phyloP scores from a whole-genome alignment of 73 alveolate species.

The Symbiodinium pilosum region DNA sequence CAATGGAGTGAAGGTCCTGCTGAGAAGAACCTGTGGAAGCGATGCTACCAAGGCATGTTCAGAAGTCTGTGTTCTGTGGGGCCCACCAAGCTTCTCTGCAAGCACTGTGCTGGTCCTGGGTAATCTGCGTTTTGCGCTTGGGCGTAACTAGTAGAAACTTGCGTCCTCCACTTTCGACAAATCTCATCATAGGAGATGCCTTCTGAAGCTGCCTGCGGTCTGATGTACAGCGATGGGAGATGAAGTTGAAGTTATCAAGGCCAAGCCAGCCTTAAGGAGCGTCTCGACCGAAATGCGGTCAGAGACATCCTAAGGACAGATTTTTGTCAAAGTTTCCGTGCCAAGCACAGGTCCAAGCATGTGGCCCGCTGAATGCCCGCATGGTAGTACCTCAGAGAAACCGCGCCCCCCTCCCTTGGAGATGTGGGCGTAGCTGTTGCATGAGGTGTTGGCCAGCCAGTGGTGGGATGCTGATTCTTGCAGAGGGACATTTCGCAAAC shows the following conservation, averaged over 20 bases:
- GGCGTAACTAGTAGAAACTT: no score
- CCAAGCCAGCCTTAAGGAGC: not conserved
- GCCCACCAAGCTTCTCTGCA: not conserved
- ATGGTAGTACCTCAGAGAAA: slow-evolving; percentile 1
- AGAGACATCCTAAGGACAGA: not conserved
- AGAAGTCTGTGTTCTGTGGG: not conserved
- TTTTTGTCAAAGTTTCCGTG: no score
- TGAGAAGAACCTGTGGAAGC: not conserved
- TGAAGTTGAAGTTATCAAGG: no score
- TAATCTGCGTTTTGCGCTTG: no score
- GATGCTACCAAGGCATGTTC: not conserved
- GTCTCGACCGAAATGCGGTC: not conserved
- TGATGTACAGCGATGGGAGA: not conserved
- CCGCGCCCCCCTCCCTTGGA: no score
- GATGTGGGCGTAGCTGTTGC: no score
- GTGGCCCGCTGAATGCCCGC: not conserved
- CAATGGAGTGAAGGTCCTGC: not conserved
- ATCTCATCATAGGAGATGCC: not conserved
- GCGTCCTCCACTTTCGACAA: not conserved
- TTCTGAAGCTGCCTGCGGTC: not conserved
- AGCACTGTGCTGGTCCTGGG: not conserved
- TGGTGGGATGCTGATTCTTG: slow-evolving; percentile 9
- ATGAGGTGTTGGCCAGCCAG: not conserved
- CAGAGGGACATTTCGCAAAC: not conserved
- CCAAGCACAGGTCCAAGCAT: no score